Percentiles rank a stretch among this genome's conserved stretches.
Evolutionary conservation across 352 stramenopile genomes (phyloP).

Genomic region (Globisporangium emineosum): DNA sequence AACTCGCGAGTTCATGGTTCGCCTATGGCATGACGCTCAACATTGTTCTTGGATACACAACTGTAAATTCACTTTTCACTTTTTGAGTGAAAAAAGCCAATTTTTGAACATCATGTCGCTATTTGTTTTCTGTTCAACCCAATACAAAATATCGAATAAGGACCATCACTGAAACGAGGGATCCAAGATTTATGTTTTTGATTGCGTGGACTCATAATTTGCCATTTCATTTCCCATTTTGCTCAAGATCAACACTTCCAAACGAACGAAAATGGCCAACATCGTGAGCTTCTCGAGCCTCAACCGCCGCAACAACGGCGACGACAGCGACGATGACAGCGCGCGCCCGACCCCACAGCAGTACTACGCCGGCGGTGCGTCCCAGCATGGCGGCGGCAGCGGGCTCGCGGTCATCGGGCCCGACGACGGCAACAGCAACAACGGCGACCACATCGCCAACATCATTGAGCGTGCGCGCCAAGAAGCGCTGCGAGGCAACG

Average conservation of each 20-base stretch:
- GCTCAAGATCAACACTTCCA: neutral
- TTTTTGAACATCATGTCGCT: too few relatives aligned
- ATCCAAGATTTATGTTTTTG: neutral
- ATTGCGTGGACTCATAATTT: neutral
- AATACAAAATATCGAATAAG: neutral
- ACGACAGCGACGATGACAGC: constrained; percentile 31
- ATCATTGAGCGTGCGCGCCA: constrained; percentile 82
- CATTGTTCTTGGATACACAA: too few relatives aligned
- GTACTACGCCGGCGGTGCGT: constrained; percentile 72
- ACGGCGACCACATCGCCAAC: constrained; percentile 62
- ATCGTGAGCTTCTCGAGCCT: constrained; percentile 81
- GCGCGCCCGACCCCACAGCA: constrained; percentile 43
- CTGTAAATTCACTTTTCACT: too few relatives aligned
- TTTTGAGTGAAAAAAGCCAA: too few relatives aligned
- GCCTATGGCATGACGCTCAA: too few relatives aligned
- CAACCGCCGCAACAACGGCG: constrained; percentile 32
- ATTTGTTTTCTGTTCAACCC: neutral
- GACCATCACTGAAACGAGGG: neutral
- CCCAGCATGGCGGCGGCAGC: constrained; percentile 66
- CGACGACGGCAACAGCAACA: constrained; percentile 28
- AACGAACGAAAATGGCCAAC: constrained; percentile 54
- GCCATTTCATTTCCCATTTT: neutral
- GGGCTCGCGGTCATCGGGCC: constrained; percentile 72
- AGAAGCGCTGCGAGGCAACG: constrained; percentile 39
- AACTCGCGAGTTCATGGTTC: too few relatives aligned